These are phyloP conservation scores for Ambrosiella cleistominuta DNA, from an alignment of 2,329 filamentous ascomycete species.

Conservation along the genomic window DNA sequence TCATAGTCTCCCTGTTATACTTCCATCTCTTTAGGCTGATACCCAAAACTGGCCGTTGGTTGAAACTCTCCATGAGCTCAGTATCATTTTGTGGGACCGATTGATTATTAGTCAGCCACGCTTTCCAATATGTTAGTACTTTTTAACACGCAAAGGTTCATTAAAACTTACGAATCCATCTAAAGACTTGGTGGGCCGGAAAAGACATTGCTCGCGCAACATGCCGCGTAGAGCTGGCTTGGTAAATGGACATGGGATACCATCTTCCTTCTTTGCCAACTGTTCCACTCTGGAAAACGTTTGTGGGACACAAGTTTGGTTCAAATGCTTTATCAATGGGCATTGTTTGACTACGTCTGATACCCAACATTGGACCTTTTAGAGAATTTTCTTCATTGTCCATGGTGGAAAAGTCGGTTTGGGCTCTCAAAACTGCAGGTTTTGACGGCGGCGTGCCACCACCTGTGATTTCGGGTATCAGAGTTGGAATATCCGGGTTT, in stretches of 20 bases:
- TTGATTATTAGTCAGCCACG: constrained; percentile 59
- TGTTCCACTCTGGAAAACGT: constrained; percentile 43
- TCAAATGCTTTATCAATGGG: not conserved
- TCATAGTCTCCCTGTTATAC: not conserved
- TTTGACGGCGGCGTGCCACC: no score
- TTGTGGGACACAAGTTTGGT: constrained; percentile 25
- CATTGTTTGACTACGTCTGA: not conserved
- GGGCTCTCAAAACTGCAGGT: no score
- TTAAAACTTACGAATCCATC: constrained; percentile 58
- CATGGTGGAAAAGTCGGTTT: no score
- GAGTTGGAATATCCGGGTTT: not conserved
- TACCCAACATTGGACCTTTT: not conserved
- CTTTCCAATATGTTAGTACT: constrained; percentile 25
- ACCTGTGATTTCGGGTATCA: not conserved
- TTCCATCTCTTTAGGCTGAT: constrained; percentile 82
- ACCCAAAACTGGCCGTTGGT: constrained; percentile 68
- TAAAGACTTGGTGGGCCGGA: constrained; percentile 95
- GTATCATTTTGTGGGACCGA: constrained; percentile 44
- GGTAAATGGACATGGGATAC: constrained; percentile 14
- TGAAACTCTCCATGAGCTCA: constrained; percentile 79
- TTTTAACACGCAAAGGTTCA: not conserved
- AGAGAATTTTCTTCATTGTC: not conserved
- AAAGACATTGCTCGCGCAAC: constrained; percentile 54
- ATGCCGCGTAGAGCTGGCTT: constrained; percentile 37
- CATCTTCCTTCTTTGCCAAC: constrained; percentile 28